Evolutionary conservation across 2,329 filamentous ascomycete genomes (phyloP).

Genomic region (Diaporthe vaccinii): DNA sequence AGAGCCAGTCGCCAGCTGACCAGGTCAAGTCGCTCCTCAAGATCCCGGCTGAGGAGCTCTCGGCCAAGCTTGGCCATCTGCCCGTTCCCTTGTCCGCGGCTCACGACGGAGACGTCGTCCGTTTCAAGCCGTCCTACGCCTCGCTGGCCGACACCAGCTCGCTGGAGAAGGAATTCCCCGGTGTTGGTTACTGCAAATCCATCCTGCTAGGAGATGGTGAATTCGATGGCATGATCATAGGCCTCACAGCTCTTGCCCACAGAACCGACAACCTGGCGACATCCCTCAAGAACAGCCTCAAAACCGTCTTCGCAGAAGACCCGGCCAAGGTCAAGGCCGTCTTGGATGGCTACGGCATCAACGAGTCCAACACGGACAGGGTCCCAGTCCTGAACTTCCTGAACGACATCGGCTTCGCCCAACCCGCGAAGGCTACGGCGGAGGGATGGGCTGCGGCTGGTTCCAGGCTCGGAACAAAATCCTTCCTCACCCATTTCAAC

Average conservation of each 20-base stretch:
- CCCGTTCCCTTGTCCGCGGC: conserved; percentile 36
- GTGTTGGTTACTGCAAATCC: conserved; percentile 31
- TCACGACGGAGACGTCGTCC: conserved; percentile 40
- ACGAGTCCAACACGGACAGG: conserved; percentile 27
- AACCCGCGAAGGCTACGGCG: conserved; percentile 19
- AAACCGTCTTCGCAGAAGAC: conserved; percentile 31
- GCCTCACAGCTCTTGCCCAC: conserved; percentile 12
- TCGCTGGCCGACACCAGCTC: conserved; percentile 26
- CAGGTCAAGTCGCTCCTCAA: conserved; percentile 46
- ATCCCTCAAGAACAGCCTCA: conserved; percentile 23
- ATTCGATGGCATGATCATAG: conserved; percentile 38
- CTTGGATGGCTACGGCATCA: conserved; percentile 28
- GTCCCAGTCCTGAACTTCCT: conserved; percentile 32
- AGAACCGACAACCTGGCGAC: conserved; percentile 35
- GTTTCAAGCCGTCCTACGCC: conserved; percentile 26
- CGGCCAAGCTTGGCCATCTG: conserved; percentile 26
- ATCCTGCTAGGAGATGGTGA: conserved; percentile 37
- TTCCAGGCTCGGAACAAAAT: conserved; percentile 21
- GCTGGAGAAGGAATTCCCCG: conserved; percentile 32
- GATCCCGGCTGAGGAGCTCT: conserved; percentile 35
- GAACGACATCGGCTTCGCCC: conserved; percentile 38
- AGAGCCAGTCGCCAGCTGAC: conserved; percentile 66
- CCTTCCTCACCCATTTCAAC: conserved; percentile 55
- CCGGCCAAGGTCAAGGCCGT: conserved; percentile 10
- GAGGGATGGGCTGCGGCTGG: conserved; percentile 28